Evolutionary conservation across 257 asterid genomes (phyloP).

Genomic region (Penstemon barbatus): DNA sequence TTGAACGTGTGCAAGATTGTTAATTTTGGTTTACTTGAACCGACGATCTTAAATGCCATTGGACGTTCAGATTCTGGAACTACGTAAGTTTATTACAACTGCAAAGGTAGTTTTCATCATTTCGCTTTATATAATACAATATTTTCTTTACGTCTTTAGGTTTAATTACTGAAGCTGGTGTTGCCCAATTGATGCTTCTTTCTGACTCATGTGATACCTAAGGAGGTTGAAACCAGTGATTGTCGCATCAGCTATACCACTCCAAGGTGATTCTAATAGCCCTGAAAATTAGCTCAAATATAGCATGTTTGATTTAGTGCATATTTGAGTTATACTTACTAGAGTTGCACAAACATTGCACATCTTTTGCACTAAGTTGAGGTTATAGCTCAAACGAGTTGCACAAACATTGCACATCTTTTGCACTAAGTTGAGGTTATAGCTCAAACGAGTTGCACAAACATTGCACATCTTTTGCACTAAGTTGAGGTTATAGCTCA

Average conservation of each 20-base stretch:
- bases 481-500: not conserved
- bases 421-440: too few relatives aligned
- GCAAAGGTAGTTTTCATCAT: too few relatives aligned
- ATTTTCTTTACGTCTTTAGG: constrained; percentile 33
- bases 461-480: not conserved
- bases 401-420: not conserved
- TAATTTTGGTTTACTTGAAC: too few relatives aligned
- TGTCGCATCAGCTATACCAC: constrained; percentile 35
- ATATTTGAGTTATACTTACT: not conserved
- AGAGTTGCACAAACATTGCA: not conserved
- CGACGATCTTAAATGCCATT: too few relatives aligned
- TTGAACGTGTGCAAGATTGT: too few relatives aligned
- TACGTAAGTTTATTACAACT: too few relatives aligned
- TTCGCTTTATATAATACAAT: not conserved
- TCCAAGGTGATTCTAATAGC: constrained; percentile 44
- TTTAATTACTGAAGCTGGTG: constrained; percentile 47
- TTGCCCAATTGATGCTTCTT: constrained; percentile 46
- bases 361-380: not conserved
- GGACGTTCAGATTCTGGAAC: too few relatives aligned
- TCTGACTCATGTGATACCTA: constrained; percentile 52
- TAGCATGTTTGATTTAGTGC: constrained; percentile 15
- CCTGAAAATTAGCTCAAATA: not conserved
- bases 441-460: not conserved
- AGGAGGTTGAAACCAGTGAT: constrained; percentile 41
- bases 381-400: not conserved